These are phyloP conservation scores for Miscanthus lutarioriparius DNA, from an alignment of 176 grass and related monocot genomes.

Conservation along the genomic window DNA sequence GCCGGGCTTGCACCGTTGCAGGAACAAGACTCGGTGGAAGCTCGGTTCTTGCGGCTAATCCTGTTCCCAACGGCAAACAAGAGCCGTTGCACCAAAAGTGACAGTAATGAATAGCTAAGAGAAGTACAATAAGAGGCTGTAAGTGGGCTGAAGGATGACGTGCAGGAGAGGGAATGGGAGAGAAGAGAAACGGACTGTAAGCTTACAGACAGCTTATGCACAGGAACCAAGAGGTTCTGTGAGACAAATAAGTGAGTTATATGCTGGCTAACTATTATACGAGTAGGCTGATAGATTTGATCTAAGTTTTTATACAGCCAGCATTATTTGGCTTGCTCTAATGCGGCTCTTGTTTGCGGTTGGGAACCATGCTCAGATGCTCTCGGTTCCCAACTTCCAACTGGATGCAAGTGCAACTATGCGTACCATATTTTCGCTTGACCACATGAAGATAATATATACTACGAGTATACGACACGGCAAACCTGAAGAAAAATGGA, in stretches of 20 bases:
- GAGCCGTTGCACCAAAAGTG: neutral
- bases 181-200: no score
- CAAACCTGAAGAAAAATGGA: neutral
- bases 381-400: neutral
- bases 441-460: neutral
- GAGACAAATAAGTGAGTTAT: no score
- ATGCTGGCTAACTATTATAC: no score
- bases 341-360: neutral
- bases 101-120: neutral
- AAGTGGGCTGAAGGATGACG: no score
- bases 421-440: neutral
- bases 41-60: no score
- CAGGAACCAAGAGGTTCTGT: no score
- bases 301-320: no score
- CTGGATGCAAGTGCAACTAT: neutral
- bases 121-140: no score
- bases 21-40: neutral
- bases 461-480: neutral
- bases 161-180: no score
- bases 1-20: neutral
- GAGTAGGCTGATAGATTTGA: no score
- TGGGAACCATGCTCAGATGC: neutral
- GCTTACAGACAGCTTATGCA: no score
- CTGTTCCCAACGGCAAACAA: neutral
- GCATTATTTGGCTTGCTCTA: no score